Conservation (phyloP, 1,284 basidiomycete species). For the Phylloporus sp. region DNA sequence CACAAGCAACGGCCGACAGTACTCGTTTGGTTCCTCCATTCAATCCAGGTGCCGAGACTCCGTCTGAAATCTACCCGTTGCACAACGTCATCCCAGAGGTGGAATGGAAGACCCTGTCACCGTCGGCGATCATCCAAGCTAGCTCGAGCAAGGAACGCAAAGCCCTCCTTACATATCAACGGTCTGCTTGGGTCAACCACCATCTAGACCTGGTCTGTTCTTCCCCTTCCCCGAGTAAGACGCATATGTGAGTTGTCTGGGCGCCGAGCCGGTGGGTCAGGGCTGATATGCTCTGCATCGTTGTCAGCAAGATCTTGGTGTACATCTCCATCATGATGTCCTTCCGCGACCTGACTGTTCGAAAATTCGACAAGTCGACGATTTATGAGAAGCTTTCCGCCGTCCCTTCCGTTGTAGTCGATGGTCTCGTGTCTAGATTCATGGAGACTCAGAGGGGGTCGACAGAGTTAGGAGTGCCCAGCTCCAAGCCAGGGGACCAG, state of each 20-base stretch:
- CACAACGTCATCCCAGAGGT: conserved; percentile 75
- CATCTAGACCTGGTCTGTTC: conserved; percentile 53
- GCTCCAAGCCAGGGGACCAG: neutral
- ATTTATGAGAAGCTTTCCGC: conserved; percentile 58
- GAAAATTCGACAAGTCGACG: conserved; percentile 52
- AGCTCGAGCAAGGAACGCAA: conserved; percentile 52
- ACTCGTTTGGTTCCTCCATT: conserved; percentile 78
- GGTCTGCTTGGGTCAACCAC: conserved; percentile 70
- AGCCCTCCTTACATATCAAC: conserved; percentile 61
- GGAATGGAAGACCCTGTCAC: conserved; percentile 72
- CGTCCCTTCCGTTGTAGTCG: conserved; percentile 69
- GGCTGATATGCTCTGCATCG: neutral
- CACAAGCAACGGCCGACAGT: conserved; percentile 62
- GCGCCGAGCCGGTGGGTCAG: neutral
- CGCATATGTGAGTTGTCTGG: conserved; percentile 50
- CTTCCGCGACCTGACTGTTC: conserved; percentile 57
- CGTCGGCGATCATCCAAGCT: conserved; percentile 57
- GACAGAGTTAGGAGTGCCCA: conserved; percentile 50
- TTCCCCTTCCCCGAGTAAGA: conserved; percentile 56
- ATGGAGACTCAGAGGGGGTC: conserved; percentile 72
- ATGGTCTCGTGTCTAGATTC: conserved; percentile 80
- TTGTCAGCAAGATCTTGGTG: conserved; percentile 68
- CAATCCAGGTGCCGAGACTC: conserved; percentile 63
- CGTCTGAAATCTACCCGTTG: conserved; percentile 78
- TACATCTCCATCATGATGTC: conserved; percentile 81